Base-by-base conservation (phyloP, 495 filamentous ascomycete genomes). In the Antarctomyces pellizariae region DNA sequence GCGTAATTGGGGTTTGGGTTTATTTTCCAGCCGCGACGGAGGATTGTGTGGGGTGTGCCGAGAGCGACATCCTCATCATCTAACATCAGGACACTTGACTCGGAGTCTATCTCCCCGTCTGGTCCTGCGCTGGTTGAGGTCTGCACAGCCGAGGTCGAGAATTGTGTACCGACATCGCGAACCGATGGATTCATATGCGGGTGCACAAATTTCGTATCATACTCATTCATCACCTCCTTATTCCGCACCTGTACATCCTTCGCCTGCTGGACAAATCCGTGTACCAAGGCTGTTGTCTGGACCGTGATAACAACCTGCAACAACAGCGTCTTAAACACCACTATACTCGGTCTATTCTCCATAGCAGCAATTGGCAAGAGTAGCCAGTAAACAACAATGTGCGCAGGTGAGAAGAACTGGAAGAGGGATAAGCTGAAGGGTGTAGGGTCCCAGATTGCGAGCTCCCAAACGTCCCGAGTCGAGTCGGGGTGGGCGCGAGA, bases 161-260 rank as follows among this genome's bases (percentile, higher is more conserved):
- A 64, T 39, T 93, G 82, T 0, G 69, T 80, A 6, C 64, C 75
- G 4, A 86, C 82, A 43, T 95, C 79, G 34, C 86, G 66, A 39
- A 76, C 71, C 10, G 73, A 57, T 6, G 65, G 70, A 32, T 84
- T 73, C 5, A 89, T 64, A n/a, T 70, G 59, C 6, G 89, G 86
- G 43, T 89, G 78, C 2, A 97, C 86, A 35, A 66, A 91, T 56
- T 95, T 95, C 25, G 67, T 75, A 47, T 97, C 78, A 48, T 97
- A 97, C 50, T 97, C 86, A 43, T 79, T 68, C 52, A 93, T 50
- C 4, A 97, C 83, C 46, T 92, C 78, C 35, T 74, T 82, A 27
- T 86, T 75, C 27, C 95, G 75, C 15, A 95, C 51, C 0, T 67
- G 58, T 1, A 64, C 59, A 46, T 97, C 86, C 41, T 83, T 90